These are phyloP conservation scores for Stromatinia cepivora DNA, from an alignment of 2,329 filamentous ascomycete species.

Conservation along the genomic window DNA sequence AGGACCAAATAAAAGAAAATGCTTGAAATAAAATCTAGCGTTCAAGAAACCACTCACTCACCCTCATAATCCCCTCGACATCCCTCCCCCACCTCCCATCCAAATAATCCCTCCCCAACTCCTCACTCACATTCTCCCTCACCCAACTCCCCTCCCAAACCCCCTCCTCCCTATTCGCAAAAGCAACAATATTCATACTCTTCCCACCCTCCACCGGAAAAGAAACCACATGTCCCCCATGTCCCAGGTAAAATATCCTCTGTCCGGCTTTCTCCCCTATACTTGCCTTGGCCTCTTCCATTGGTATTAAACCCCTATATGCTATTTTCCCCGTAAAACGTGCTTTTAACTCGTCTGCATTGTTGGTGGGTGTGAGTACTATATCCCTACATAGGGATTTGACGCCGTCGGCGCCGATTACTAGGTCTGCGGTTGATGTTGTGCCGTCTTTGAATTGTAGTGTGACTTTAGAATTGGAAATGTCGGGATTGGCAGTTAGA, in stretches of 20 bases:
- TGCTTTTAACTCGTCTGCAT: neutral
- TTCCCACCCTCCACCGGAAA: slow-evolving; percentile 49
- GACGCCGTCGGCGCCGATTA: slow-evolving; percentile 5
- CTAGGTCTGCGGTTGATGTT: neutral
- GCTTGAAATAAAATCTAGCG: neutral
- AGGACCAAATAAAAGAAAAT: neutral
- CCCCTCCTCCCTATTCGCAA: slow-evolving; percentile 36
- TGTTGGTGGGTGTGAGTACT: neutral
- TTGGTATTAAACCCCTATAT: slow-evolving; percentile 60
- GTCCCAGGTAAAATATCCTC: slow-evolving; percentile 53
- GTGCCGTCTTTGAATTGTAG: neutral
- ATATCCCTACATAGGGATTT: slow-evolving; percentile 11
- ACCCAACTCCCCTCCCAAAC: slow-evolving; percentile 39
- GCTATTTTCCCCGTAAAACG: slow-evolving; percentile 40
- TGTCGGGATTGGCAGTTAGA: no score
- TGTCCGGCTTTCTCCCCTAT: neutral
- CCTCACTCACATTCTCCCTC: slow-evolving; percentile 1
- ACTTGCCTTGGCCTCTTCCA: slow-evolving; percentile 42
- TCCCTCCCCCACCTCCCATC: slow-evolving; percentile 8
- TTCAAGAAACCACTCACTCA: neutral
- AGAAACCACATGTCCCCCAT: slow-evolving; percentile 49
- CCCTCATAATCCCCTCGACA: slow-evolving; percentile 8
- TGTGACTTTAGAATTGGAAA: neutral
- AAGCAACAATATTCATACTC: slow-evolving; percentile 54
- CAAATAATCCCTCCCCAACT: slow-evolving; percentile 10